These are phyloP conservation scores for Macrolepiota fuliginosa DNA, from an alignment of 768 basidiomycete genomes.

Conservation along the genomic window DNA sequence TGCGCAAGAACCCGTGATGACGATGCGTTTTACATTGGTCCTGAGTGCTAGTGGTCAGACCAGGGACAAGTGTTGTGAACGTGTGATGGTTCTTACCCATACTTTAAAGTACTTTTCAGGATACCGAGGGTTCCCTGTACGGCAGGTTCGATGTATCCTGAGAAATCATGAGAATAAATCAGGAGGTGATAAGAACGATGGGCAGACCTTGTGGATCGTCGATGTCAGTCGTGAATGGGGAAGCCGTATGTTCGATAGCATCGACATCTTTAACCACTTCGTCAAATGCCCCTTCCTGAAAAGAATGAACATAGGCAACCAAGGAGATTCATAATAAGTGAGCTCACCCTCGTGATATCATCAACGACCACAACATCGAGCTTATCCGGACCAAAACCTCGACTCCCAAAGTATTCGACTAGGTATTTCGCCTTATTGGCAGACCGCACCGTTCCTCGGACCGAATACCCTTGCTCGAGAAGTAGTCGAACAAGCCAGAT, in stretches of 20 bases:
- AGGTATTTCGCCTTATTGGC: constrained; percentile 58
- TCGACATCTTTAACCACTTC: constrained; percentile 76
- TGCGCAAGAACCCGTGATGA: constrained; percentile 64
- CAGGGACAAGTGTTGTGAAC: not conserved
- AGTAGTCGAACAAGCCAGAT: constrained; percentile 54
- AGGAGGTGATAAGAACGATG: not conserved
- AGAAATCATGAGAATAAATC: not conserved
- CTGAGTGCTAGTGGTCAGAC: constrained; percentile 17
- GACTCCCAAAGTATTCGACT: constrained; percentile 46
- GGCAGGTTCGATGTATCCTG: constrained; percentile 69
- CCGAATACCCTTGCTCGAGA: constrained; percentile 59
- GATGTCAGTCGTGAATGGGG: constrained; percentile 50
- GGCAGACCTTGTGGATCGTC: constrained; percentile 37
- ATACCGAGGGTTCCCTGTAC: constrained; percentile 67
- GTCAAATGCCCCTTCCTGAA: constrained; percentile 70
- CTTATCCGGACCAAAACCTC: constrained; percentile 50
- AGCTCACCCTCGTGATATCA: constrained; percentile 50
- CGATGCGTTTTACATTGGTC: constrained; percentile 57
- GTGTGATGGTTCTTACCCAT: constrained; percentile 37
- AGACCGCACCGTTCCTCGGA: constrained; percentile 68
- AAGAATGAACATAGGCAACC: not conserved
- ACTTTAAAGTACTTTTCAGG: constrained; percentile 54
- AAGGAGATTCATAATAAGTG: not conserved
- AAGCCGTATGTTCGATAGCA: constrained; percentile 68
- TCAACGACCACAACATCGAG: constrained; percentile 67